Percentiles rank a stretch among this genome's conserved stretches.
Conservation (phyloP, 2,329 filamentous ascomycete species). For the Hypoxylon sp. region DNA sequence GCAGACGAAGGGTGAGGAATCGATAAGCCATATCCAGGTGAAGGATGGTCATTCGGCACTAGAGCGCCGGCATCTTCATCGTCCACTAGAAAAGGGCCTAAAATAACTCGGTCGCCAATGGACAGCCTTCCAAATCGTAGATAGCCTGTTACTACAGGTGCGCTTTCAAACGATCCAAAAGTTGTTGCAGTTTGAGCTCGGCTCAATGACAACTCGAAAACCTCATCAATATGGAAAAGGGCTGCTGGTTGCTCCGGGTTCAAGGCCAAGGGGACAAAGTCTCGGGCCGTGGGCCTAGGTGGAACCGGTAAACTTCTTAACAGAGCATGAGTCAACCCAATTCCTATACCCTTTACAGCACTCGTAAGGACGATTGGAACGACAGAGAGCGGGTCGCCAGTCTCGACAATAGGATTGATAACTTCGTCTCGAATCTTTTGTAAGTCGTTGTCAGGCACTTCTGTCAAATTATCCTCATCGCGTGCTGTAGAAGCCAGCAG, state of each 20-base stretch:
- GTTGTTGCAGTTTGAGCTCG: slow-evolving; percentile 63
- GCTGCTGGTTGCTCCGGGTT: slow-evolving; percentile 73
- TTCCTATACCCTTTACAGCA: slow-evolving; percentile 85
- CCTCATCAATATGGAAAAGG: slow-evolving; percentile 92
- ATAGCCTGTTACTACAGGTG: slow-evolving; percentile 82
- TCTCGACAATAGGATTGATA: slow-evolving; percentile 65
- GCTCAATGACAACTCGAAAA: slow-evolving; percentile 81
- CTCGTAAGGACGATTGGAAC: slow-evolving; percentile 93
- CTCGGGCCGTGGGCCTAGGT: slow-evolving; percentile 65
- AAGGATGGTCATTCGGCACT: slow-evolving; percentile 64
- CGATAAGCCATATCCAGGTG: slow-evolving; percentile 65
- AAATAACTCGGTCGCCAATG: slow-evolving; percentile 81
- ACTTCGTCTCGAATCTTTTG: slow-evolving; percentile 69
- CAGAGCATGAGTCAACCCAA: slow-evolving; percentile 85
- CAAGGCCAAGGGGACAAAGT: slow-evolving; percentile 68
- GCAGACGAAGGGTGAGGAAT: slow-evolving; percentile 68
- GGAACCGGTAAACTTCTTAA: slow-evolving; percentile 82
- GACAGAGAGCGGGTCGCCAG: slow-evolving; percentile 62
- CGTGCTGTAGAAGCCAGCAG: slow-evolving; percentile 75
- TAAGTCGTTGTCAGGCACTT: slow-evolving; percentile 70
- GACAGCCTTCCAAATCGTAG: slow-evolving; percentile 83
- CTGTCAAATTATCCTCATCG: slow-evolving; percentile 67
- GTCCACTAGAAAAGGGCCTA: slow-evolving; percentile 82
- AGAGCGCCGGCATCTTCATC: slow-evolving; percentile 62
- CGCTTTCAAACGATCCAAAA: slow-evolving; percentile 51